A percentile compares a stretch with the other conserved stretches of the same genome.
Conservation (phyloP, 768 basidiomycete genomes). For the Russula foetens region DNA sequence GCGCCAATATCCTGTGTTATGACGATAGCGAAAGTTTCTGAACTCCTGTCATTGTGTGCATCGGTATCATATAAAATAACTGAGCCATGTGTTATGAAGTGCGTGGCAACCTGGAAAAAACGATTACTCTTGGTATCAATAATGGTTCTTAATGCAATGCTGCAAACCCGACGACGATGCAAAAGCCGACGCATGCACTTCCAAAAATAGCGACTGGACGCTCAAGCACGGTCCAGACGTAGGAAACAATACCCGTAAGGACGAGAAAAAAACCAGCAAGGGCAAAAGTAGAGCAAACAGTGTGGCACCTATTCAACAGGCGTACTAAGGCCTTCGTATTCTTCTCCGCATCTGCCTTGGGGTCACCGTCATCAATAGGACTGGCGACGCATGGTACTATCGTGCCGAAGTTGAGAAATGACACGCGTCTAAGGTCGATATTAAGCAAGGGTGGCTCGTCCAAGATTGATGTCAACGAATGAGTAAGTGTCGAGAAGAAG, state of each 20-base stretch:
- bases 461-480: neutral
- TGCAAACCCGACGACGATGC: slow-evolving; percentile 3
- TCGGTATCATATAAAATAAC: neutral
- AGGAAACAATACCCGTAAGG: slow-evolving; percentile 12
- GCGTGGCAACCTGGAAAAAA: neutral
- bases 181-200: slow-evolving; percentile 8
- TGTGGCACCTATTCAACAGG: slow-evolving; percentile 15
- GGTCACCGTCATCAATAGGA: neutral
- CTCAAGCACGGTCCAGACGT: slow-evolving; percentile 12
- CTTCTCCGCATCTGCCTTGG: slow-evolving; percentile 4
- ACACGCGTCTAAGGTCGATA: slow-evolving; percentile 10
- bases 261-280: slow-evolving; percentile 12
- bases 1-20: neutral
- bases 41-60: neutral
- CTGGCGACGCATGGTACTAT: neutral
- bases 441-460: slow-evolving; percentile 9
- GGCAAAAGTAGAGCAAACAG: slow-evolving; percentile 6
- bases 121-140: too few species aligned
- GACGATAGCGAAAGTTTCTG: neutral
- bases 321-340: slow-evolving; percentile 7
- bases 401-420: neutral
- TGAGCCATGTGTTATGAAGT: neutral
- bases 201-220: slow-evolving; percentile 14
- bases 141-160: slow-evolving; percentile 2
- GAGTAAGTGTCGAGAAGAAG: neutral